These are phyloP conservation scores for Candolleomyces aberdarensis DNA, from an alignment of 768 basidiomycete species.

Conservation along the genomic window DNA sequence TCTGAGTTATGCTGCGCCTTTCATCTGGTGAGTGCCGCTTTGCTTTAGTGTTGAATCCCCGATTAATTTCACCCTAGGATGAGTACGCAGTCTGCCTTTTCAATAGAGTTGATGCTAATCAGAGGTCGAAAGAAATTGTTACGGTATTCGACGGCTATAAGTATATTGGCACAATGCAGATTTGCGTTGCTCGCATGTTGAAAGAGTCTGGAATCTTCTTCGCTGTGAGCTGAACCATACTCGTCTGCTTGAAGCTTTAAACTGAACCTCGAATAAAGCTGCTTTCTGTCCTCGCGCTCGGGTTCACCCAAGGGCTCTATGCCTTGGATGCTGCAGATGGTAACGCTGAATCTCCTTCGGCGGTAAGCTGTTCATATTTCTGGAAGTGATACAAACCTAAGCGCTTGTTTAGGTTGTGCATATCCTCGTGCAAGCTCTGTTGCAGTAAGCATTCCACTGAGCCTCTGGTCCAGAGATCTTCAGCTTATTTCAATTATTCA, in stretches of 20 bases:
- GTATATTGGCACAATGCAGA: slow-evolving; percentile 91
- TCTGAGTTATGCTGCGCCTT: slow-evolving; percentile 81
- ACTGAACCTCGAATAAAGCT: slow-evolving; percentile 40
- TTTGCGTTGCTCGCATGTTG: slow-evolving; percentile 90
- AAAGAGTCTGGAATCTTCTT: slow-evolving; percentile 93
- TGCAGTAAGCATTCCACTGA: slow-evolving; percentile 54
- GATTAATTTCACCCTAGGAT: slow-evolving; percentile 49
- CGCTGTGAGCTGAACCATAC: slow-evolving; percentile 46
- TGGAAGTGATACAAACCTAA: slow-evolving; percentile 4
- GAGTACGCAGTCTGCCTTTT: slow-evolving; percentile 45
- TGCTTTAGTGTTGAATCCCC: background rate
- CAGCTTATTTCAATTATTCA: slow-evolving; percentile 16
- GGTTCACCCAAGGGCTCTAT: slow-evolving; percentile 84
- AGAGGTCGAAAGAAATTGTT: slow-evolving; percentile 52
- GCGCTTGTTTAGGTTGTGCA: slow-evolving; percentile 53
- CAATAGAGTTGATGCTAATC: background rate
- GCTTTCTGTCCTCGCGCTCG: slow-evolving; percentile 76
- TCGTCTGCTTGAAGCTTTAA: slow-evolving; percentile 18
- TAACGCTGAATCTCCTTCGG: slow-evolving; percentile 46
- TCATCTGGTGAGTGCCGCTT: slow-evolving; percentile 67
- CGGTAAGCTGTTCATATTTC: slow-evolving; percentile 33
- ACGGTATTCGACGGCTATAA: slow-evolving; percentile 59
- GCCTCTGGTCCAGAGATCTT: too few relatives aligned
- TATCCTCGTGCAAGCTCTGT: slow-evolving; percentile 71
- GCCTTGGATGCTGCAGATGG: slow-evolving; percentile 93